Conservation (phyloP, 1,284 basidiomycete genomes). For the Schizophyllum commune region DNA sequence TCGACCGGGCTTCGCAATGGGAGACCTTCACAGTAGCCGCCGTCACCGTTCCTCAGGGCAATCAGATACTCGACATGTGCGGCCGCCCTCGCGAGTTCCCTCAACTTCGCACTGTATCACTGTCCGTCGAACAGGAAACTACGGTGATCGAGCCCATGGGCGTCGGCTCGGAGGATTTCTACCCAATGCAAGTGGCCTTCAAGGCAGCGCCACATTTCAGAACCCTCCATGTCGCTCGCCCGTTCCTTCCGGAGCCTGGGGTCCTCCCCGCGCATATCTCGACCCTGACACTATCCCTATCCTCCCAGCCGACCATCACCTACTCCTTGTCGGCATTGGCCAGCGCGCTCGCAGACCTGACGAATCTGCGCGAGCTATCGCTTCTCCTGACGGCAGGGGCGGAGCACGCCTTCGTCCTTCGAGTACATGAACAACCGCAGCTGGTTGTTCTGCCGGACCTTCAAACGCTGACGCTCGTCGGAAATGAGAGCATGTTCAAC, state of each 20-base stretch:
- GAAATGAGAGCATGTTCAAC: conserved; percentile 18
- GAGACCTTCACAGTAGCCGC: conserved; percentile 32
- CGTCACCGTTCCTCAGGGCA: conserved; percentile 27
- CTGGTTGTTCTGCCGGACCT: conserved; percentile 30
- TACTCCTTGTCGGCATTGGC: conserved; percentile 26
- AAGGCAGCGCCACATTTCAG: conserved; percentile 27
- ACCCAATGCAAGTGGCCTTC: conserved; percentile 18
- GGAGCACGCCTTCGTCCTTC: conserved; percentile 24
- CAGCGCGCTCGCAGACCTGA: conserved; percentile 24
- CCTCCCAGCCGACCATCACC: conserved; percentile 15
- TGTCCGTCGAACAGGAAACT: conserved; percentile 22
- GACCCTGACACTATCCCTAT: conserved; percentile 26
- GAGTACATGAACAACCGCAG: conserved; percentile 19
- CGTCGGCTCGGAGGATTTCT: conserved; percentile 20
- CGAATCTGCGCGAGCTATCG: conserved; percentile 29
- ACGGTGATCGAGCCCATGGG: conserved; percentile 14
- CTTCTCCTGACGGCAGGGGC: conserved; percentile 31
- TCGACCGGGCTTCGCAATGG: conserved; percentile 36
- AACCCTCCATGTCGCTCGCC: conserved; percentile 25
- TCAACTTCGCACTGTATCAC: conserved; percentile 19
- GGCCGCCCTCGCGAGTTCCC: conserved; percentile 16
- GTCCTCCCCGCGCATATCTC: conserved; percentile 31
- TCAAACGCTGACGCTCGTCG: conserved; percentile 30
- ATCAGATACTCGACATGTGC: conserved; percentile 31
- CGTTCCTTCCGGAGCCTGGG: conserved; percentile 26